phyloP scores from a whole-genome alignment of 2,329 filamentous ascomycete genomes.

The Ceratocystis albifundus region DNA sequence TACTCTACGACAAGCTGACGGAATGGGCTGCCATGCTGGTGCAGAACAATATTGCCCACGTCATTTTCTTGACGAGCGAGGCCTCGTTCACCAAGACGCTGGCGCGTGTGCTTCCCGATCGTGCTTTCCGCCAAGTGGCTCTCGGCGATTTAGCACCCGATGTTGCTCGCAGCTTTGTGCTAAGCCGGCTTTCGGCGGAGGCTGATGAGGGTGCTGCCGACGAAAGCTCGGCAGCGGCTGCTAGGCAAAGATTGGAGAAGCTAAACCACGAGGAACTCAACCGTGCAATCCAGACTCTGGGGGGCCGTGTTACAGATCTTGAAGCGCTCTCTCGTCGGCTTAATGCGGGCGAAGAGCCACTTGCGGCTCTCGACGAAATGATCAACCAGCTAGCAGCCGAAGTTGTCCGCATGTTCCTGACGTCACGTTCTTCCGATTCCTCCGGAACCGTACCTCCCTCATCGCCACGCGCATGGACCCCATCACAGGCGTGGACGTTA shows the following conservation, averaged over 20 bases:
- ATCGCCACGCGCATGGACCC: conserved; percentile 50
- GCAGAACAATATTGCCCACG: conserved; percentile 79
- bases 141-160: conserved; percentile 78
- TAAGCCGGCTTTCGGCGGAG: conserved; percentile 51
- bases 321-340: conserved; percentile 88
- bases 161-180: conserved; percentile 80
- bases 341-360: conserved; percentile 72
- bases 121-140: conserved; percentile 76
- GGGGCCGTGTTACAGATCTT: conserved; percentile 87
- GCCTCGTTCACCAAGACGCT: conserved; percentile 79
- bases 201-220: conserved; percentile 31
- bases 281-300: conserved; percentile 66
- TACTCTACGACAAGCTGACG: conserved; percentile 68
- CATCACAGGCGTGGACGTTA: conserved; percentile 81
- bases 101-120: conserved; percentile 75
- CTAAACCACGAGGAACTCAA: conserved; percentile 60
- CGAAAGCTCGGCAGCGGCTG: conserved; percentile 30
- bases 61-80: conserved; percentile 87
- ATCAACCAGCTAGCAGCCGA: conserved; percentile 80
- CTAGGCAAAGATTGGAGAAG: conserved; percentile 23
- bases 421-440: conserved; percentile 27
- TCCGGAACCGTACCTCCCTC: not conserved
- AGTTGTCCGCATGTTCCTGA: conserved; percentile 83
- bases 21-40: conserved; percentile 85
- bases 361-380: conserved; percentile 73